A percentile compares a stretch with the other conserved stretches of the same genome.
Evolutionary conservation across 805 yeast genomes (phyloP).

Genomic region (Monosporozyma aerobia): DNA sequence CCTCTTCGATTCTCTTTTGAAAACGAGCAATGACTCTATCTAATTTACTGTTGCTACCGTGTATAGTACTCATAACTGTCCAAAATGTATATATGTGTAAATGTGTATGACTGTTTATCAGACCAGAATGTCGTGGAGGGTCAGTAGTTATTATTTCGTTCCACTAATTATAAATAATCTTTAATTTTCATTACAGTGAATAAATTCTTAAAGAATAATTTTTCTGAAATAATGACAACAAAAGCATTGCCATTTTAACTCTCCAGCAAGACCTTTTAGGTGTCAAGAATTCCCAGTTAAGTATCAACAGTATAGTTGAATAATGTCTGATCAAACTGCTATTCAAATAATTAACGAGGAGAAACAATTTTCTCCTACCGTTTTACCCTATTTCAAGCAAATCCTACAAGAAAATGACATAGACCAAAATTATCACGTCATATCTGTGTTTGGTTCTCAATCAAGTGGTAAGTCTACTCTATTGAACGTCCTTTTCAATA

Average conservation of each 20-base stretch:
- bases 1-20: slow-evolving; percentile 56
- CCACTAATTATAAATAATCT: too few species aligned
- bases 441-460: slow-evolving; percentile 95
- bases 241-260: too few species aligned
- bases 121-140: too few species aligned
- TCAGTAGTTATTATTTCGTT: too few species aligned
- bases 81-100: neutral
- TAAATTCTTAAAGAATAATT: too few species aligned
- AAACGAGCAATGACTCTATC: slow-evolving; percentile 40
- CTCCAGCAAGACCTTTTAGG: too few species aligned
- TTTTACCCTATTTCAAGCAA: slow-evolving; percentile 17
- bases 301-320: neutral
- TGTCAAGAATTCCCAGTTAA: neutral
- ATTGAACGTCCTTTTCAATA: slow-evolving; percentile 75
- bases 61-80: neutral
- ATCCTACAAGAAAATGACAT: slow-evolving; percentile 28
- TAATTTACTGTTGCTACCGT: neutral
- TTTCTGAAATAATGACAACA: too few species aligned
- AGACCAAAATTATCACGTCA: slow-evolving; percentile 76
- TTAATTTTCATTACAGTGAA: too few species aligned
- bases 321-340: slow-evolving; percentile 18
- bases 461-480: slow-evolving; percentile 94
- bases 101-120: too few species aligned
- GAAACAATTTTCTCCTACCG: slow-evolving; percentile 35
- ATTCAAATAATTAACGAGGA: slow-evolving; percentile 47